Base-by-base conservation (phyloP, 148 eudicot species). In the Vaccinium darrowii region DNA sequence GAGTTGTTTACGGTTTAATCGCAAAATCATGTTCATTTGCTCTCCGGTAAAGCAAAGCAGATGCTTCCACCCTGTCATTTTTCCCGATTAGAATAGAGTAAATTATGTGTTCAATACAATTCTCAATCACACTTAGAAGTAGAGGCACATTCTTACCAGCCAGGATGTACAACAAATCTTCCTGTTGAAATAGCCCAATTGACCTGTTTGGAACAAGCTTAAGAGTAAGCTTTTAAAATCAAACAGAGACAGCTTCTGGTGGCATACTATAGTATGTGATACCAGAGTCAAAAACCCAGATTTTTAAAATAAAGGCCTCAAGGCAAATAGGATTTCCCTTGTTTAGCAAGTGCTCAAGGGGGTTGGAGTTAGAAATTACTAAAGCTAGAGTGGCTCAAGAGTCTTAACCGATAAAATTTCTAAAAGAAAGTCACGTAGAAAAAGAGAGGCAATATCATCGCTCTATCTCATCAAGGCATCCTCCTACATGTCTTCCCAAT, bases 1-100 rank as follows among this genome's bases (percentile, higher is more conserved):
- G 53, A 23, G 30, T 18, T 18, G 43, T 77, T 92, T 87, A 92
- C 27, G 92, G 82, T 89, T 95, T 95, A 86, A 97, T 90, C 54
- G 98, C 93, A 93, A 97, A 97, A 71, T 97, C 96, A 76, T 89
- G 94, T 84, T 97, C 99, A 83, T 93, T 95, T 47, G 94, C 99
- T 90, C 99, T 94, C 89, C 98, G 90, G 86, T 97, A 97, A 71
- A 97, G 98, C 89, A 97, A 89, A 36, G 98, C 93, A 82, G 99
- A 97, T 80, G 99, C 99, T 93, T 97, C 99, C 90, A 97, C 98
- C 99, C 99, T 97, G 95, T 90, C 87, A 80, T 10, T 85, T 50
- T 27, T 5, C 36, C 16, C 36, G 7, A 80, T 51, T 36, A 39
- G 43, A 39, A 67, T 43, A 62, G 49, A 51, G 79, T 21, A 23